Base-by-base conservation (phyloP, 2,329 filamentous ascomycete genomes). In the Fusarium goolgardi region DNA sequence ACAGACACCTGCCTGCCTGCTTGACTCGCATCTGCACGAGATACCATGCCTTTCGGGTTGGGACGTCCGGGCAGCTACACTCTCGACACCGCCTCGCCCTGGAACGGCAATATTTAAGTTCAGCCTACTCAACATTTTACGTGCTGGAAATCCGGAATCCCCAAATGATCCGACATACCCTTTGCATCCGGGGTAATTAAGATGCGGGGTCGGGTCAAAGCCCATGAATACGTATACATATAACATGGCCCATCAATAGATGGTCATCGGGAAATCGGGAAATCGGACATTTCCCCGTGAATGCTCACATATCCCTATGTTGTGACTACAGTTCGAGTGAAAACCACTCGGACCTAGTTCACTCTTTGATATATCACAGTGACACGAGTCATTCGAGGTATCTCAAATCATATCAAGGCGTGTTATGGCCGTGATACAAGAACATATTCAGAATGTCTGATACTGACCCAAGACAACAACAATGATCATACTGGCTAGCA, bases 121-220 rank as follows among this genome's bases (percentile, higher is more conserved):
- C 31, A 41, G 45, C 29, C 54, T 41, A 34, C 34, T 55, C 49
- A 55, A 45, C 40, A 43, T 21, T 60, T 53, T 54, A 16, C 41
- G 37, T 31, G 50, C 20, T 34, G 21, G 10, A 37, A 53, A 49
- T 51, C 41, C 51, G 37, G 55, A 37, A 41, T 34, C 52, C 31
- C 55, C 55, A 56, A 55, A 63, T 55, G 32, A 44, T 63, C 53
- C 57, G 54, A 55, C 41, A 47, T 58, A 54, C 34, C 57, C 20
- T 53, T 69, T 44, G 20, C 39, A 62, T 62, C 71, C 60, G 58
- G 60, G 65, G 65, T 73, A 65, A 63, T 21, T 25, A 29, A 40
- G 32, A 55, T 73, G 71, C 65, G 71, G 71, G 70, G 69, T 65
- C 27, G 13, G 23, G 45, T 47, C 18, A 43, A 44, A 55, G 23